A percentile compares a stretch with the other conserved stretches of the same genome.
These are phyloP conservation scores for Hyaloscypha bicolor DNA, from an alignment of 495 filamentous ascomycete genomes.

Conservation along the genomic window DNA sequence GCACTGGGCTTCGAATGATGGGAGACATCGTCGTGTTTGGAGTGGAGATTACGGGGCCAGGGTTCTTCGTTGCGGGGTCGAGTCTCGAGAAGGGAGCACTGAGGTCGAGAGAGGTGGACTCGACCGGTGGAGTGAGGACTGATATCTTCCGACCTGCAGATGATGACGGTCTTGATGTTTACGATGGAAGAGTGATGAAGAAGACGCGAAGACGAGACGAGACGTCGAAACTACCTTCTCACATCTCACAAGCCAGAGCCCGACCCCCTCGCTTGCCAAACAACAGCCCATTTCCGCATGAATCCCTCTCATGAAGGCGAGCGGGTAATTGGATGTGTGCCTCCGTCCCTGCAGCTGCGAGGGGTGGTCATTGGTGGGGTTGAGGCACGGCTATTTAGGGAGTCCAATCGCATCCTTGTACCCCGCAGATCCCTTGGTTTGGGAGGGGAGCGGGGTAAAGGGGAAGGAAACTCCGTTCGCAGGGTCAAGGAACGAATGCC, in stretches of 20 bases:
- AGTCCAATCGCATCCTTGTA: neutral
- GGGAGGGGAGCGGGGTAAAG: neutral
- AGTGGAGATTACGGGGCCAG: neutral
- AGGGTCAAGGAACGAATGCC: too few relatives aligned
- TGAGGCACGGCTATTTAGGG: neutral
- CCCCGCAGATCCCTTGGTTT: neutral
- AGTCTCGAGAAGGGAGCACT: too few relatives aligned
- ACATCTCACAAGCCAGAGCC: neutral
- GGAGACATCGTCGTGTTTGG: slow-evolving; percentile 10
- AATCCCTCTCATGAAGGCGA: neutral
- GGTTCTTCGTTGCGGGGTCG: neutral
- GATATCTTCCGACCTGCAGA: neutral
- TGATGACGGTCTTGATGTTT: slow-evolving; percentile 1
- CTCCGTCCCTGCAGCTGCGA: neutral
- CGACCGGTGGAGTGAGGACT: neutral
- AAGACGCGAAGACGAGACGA: neutral
- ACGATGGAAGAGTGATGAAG: neutral
- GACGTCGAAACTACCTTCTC: neutral
- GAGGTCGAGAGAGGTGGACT: too few relatives aligned
- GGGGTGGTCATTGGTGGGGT: neutral
- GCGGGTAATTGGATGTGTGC: neutral
- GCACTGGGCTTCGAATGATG: neutral
- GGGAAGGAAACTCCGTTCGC: neutral
- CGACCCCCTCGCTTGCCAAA: neutral
- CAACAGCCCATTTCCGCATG: slow-evolving; percentile 1